Evolutionary conservation across 768 basidiomycete genomes (phyloP).

Genomic region (Termitomyces sp.): DNA sequence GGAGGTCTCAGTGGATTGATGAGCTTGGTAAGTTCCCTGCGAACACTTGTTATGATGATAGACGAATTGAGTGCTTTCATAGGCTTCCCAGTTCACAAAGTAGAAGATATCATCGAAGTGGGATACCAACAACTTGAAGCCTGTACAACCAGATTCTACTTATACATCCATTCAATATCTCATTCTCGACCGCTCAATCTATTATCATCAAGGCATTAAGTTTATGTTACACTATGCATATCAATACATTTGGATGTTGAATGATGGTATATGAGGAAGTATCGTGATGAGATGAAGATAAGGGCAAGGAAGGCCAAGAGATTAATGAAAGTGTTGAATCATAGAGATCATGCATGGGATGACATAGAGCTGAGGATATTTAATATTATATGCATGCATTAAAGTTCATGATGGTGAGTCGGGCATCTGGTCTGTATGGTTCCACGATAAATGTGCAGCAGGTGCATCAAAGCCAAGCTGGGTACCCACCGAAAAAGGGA

Average conservation of each 20-base stretch:
- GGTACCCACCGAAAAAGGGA: background rate
- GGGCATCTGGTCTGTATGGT: background rate
- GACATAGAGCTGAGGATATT: no score
- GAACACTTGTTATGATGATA: background rate
- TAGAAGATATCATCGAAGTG: background rate
- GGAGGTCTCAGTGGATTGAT: slow-evolving; percentile 64
- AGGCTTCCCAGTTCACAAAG: slow-evolving; percentile 27
- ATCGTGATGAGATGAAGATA: background rate
- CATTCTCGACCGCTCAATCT: no score
- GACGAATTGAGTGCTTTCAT: background rate
- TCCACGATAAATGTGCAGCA: background rate
- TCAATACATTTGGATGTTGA: background rate
- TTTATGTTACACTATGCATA: background rate
- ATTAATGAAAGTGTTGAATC: background rate
- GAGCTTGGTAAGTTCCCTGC: slow-evolving; percentile 47
- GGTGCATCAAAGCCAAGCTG: background rate
- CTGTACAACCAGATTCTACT: background rate
- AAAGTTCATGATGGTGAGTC: background rate
- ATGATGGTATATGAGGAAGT: background rate
- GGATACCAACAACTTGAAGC: background rate
- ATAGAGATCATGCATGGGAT: background rate
- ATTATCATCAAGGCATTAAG: no score
- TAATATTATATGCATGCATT: no score
- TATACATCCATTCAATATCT: no score
- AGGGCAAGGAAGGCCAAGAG: background rate